Percentiles rank a stretch among this genome's conserved stretches.
Conservation (phyloP, 2,329 filamentous ascomycete genomes). For the Epichloe glyceriae region DNA sequence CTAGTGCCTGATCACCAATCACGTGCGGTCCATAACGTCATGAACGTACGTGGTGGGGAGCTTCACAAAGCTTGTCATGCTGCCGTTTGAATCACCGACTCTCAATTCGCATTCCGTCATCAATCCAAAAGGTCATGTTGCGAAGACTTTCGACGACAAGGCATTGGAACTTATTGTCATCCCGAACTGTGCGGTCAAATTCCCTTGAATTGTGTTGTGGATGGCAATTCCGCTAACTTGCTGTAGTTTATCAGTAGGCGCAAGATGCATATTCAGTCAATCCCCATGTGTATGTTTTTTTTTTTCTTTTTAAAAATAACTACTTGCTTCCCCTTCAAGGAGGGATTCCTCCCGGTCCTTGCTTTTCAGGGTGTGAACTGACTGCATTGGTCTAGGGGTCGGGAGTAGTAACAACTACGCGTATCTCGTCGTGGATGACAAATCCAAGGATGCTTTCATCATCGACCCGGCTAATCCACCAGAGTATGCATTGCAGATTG, state of each 20-base stretch:
- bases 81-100: background rate
- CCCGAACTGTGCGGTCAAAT: background rate
- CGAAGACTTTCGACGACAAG: background rate
- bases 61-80: background rate
- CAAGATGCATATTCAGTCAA: constrained; percentile 72
- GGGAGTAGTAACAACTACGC: constrained; percentile 73
- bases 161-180: background rate
- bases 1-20: background rate
- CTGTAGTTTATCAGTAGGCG: constrained; percentile 9
- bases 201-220: background rate
- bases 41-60: background rate
- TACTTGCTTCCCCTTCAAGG: background rate
- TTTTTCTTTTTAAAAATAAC: background rate
- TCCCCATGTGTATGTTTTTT: constrained; percentile 66
- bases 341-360: background rate
- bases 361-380: background rate
- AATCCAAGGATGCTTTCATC: constrained; percentile 63
- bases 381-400: constrained; percentile 43
- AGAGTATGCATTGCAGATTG: constrained; percentile 40
- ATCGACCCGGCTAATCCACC: constrained; percentile 69
- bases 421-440: constrained; percentile 68
- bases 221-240: background rate
- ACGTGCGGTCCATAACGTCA: background rate
- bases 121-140: background rate
- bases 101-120: background rate